Evolutionary conservation across 1,284 basidiomycete genomes (phyloP).

Genomic region (Inonotus hispidus): DNA sequence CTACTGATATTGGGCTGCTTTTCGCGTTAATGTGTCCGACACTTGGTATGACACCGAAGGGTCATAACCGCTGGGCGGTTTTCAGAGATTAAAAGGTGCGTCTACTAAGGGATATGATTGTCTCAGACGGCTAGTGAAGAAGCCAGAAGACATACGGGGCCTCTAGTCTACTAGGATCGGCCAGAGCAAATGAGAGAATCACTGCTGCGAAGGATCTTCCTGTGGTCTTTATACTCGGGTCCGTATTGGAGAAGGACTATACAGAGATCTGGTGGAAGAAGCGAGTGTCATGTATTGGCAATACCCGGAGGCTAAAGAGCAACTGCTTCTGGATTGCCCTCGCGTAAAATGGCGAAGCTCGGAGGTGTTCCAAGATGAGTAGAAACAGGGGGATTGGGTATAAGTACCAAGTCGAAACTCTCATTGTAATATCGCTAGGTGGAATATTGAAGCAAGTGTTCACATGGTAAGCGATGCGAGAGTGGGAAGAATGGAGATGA

Average conservation of each 20-base stretch:
- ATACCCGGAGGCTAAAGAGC: too few species aligned
- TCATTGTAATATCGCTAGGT: too few species aligned
- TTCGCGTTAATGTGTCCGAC: conserved; percentile 1
- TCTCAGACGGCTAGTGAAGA: too few species aligned
- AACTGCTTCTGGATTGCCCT: background rate
- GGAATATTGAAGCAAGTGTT: too few species aligned
- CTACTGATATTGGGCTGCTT: background rate
- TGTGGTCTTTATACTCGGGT: background rate
- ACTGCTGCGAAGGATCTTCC: too few species aligned
- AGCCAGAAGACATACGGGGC: background rate
- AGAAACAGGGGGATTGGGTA: background rate
- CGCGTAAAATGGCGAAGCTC: background rate
- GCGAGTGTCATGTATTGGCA: too few species aligned
- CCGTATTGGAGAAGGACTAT: background rate
- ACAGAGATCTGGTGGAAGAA: background rate
- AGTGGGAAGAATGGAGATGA: too few species aligned
- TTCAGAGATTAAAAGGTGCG: background rate
- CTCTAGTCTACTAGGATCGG: background rate
- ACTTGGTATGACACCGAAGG: background rate
- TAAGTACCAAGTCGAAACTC: background rate
- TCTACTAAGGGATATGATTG: background rate
- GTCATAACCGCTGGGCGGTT: background rate
- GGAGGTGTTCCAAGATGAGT: too few species aligned
- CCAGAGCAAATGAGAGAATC: too few species aligned
- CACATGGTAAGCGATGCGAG: too few species aligned